Base-by-base conservation (phyloP, 2,329 filamentous ascomycete genomes). In the Trichophaea hybrida region DNA sequence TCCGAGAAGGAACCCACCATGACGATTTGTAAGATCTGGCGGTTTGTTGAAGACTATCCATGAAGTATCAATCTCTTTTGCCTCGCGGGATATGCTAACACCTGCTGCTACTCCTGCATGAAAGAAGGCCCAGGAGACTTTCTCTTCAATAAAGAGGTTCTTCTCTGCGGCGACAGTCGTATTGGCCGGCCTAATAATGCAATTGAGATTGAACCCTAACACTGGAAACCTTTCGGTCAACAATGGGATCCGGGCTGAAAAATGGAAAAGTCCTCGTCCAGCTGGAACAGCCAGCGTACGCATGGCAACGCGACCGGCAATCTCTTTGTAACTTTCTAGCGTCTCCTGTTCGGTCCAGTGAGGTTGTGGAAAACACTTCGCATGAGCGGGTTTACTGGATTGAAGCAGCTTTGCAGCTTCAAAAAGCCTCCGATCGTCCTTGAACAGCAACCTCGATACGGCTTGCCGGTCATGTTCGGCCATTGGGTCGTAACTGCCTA, bases 11-110 rank as follows among this genome's bases (percentile, higher is more conserved):
- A 98, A 93, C 0, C 93, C 93, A 34, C 93, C 94, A 71, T 98
- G 93, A n/a, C 93, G 81, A 70, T 97, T 96, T 64, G 86, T 96
- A 12, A 96, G 78, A 57, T 98, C 93, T 40, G 82, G 80, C 0
- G 93, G 91, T 70, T 95, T 96, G 75, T 98, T 98, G 77, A 94
- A 98, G 37, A 96, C 79, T 66, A 98, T 96, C 94, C 94, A 98
- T 0, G 91, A 97, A 0, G 90, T 96, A 70, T 98, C 93, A 64
- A 98, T 97, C 3, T 91, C 91, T 69, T 88, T 88, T 2, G 90
- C 91, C 59, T 88, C 80, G 10, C 84, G 85, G 5, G 93, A 95
- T 55, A 98, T 94, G 59, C 89, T 87, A 32, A 98, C 75, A 2
- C 93, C 93, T 31, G 87, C 88, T n/a, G 91, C 86, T 34, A 94